Evolutionary conservation across 345 rosid genomes (phyloP), one percentile per base, ranked within the genome.

Genomic region (Syzygium aqueum): DNA sequence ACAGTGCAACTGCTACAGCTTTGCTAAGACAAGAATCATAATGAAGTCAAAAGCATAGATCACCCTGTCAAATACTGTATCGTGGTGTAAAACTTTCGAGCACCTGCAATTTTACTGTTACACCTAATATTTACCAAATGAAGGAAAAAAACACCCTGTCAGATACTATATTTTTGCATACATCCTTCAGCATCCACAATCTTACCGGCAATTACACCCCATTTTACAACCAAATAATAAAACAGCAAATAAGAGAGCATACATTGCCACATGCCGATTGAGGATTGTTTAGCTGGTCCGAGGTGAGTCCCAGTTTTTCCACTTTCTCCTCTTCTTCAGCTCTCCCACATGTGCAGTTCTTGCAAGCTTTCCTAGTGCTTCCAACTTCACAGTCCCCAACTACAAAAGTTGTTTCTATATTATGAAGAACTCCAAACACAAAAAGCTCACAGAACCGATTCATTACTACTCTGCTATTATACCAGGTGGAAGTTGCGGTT

Each of bases 261-360:
- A 96, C 99, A 82, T 56, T 98, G 92, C 99, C 99, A 92, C 99
- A 98, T 9, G 98, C 93, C 53, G 99, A 96, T 77, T 96, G 98
- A 87, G 99, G 98, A 90, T 95, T 98, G 89, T 92, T 89, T 84
- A 96, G 86, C 86, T 98, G 98, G 89, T 98, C 99, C 89, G 88
- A 89, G 16, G 97, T 93, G 88, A 93, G 90, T 6, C 92, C 98
- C 65, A 95, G 87, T 92, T 94, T 95, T 87, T 91, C 90, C 63
- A 95, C 99, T 89, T 92, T 95, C 92, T 94, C 98, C 92, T 98
- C 98, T 53, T 83, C 94, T 92, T 97, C 99, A 52, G 98, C 99
- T 90, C 99, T 95, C n/a, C 99, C 99, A 89, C 99, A 97, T 1
- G 91, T 93, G 53, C 99, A 97, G 90, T 95, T 97, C 92, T 95